A percentile compares a stretch with the other conserved stretches of the same genome.
These are phyloP conservation scores for Fragaria vesca DNA, from an alignment of 306 rosid genomes.

Conservation along the genomic window DNA sequence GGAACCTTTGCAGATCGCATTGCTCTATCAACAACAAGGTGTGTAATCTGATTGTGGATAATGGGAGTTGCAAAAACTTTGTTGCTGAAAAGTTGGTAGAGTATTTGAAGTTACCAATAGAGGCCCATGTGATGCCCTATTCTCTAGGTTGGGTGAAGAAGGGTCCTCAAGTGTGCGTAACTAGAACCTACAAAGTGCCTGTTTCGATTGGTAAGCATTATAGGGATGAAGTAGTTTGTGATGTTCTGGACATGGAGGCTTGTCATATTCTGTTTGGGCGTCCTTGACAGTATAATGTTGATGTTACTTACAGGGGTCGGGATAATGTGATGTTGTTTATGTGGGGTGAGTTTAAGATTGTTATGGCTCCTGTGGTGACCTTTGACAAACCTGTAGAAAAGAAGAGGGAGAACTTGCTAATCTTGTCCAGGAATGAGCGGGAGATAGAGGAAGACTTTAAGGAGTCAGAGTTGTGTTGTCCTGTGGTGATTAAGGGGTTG, in stretches of 20 bases:
- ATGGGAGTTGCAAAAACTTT: background rate
- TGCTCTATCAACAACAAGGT: background rate
- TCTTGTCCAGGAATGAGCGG: background rate
- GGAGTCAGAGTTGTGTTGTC: background rate
- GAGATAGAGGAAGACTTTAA: background rate
- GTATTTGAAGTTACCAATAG: background rate
- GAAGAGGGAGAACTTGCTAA: background rate
- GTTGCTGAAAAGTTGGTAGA: background rate
- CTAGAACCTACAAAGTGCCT: background rate
- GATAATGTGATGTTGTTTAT: background rate
- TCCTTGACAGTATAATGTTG: background rate
- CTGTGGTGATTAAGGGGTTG: background rate
- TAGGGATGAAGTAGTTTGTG: background rate
- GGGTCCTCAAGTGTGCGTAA: background rate
- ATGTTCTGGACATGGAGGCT: background rate
- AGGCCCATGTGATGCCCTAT: background rate
- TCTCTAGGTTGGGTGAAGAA: background rate
- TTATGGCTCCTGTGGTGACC: background rate
- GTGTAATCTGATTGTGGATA: background rate
- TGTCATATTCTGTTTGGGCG: background rate
- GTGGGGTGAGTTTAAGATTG: background rate
- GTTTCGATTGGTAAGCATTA: background rate
- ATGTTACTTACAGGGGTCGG: background rate
- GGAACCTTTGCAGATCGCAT: background rate
- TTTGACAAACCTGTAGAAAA: fast-evolving